Base-by-base conservation (phyloP, 371 early-diverging fungal genomes). In the Lichtheimia ornata region DNA sequence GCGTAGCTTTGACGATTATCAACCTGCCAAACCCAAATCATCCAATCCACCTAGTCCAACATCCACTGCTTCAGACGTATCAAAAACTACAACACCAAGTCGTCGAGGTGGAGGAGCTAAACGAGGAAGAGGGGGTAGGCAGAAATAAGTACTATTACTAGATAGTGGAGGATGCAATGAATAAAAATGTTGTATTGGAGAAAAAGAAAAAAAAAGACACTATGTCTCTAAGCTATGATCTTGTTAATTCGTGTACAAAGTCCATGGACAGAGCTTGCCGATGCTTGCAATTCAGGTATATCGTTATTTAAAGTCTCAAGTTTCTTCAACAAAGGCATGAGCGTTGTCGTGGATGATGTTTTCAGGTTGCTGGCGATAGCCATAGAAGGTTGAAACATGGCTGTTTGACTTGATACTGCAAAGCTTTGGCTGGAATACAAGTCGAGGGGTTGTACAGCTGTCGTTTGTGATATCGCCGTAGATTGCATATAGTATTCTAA, bases 401-500 rank as follows among this genome's bases (percentile, higher is more conserved):
- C 45, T 56, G 67, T 65, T 17, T 72, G 67, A 20, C 61, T 50
- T 15, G 67, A 59, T 13, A 65, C 63, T 1, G 50, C 70, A 41
- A 58, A 52, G 12, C 57, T 45, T 7, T 67, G 68, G 25, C 72
- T 72, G 15, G 75, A 65, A 30, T 70, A 69, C 12, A 57, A 54
- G 13, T 57, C 41, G 4, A 64, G 42, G 1, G 63, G 40, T 17
- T 41, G 50, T 15, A 42, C 28, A 9, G 64, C 56, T 0, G 61
- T 50, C 5, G 47, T n/a, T 17, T 47, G n/a, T 14, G 63, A 56
- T 14, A 25, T 35, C n/a, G 41, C 20, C n/a, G 18, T 47, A 3
- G 63, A 53, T 7, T 66, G 43, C 58, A 73, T 49, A 40, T 76
- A 76, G 22, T 56, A 76, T 30, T 66, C 76, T 5, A 76, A 63